These are phyloP conservation scores for Leishmania tarentolae DNA, from an alignment of 208 protist species.

Conservation along the genomic window DNA sequence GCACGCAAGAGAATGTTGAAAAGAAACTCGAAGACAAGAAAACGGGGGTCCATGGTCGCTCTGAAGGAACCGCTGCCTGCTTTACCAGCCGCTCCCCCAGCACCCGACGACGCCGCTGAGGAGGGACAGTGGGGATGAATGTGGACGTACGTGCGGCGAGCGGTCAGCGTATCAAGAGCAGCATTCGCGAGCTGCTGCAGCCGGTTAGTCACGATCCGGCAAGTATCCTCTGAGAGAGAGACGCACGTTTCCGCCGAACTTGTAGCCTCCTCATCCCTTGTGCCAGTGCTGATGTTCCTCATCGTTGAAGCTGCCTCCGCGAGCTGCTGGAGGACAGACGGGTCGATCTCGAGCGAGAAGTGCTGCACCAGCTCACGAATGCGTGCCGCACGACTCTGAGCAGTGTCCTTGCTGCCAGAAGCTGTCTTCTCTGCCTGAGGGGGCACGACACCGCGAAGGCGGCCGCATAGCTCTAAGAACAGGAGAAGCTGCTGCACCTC, in stretches of 20 bases:
- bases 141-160: constrained; percentile 62
- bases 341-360: constrained; percentile 60
- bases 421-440: neutral
- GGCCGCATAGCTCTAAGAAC: constrained; percentile 56
- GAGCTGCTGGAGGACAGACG: constrained; percentile 24
- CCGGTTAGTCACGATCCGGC: constrained; percentile 32
- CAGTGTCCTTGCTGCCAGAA: neutral
- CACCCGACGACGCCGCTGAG: neutral
- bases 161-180: constrained; percentile 59
- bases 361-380: constrained; percentile 41
- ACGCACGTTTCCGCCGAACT: neutral
- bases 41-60: constrained; percentile 81
- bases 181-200: constrained; percentile 47
- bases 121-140: neutral
- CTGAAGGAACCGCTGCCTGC: constrained; percentile 1
- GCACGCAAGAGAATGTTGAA: constrained; percentile 93
- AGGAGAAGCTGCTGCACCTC: constrained; percentile 47
- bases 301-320: neutral
- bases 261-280: neutral
- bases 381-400: constrained; percentile 11
- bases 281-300: neutral
- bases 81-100: neutral
- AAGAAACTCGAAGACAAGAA: constrained; percentile 93
- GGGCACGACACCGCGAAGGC: constrained; percentile 39
- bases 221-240: constrained; percentile 26